Conservation (phyloP, 106 monocot genomes). For the Acanthochlamys bracteata region DNA sequence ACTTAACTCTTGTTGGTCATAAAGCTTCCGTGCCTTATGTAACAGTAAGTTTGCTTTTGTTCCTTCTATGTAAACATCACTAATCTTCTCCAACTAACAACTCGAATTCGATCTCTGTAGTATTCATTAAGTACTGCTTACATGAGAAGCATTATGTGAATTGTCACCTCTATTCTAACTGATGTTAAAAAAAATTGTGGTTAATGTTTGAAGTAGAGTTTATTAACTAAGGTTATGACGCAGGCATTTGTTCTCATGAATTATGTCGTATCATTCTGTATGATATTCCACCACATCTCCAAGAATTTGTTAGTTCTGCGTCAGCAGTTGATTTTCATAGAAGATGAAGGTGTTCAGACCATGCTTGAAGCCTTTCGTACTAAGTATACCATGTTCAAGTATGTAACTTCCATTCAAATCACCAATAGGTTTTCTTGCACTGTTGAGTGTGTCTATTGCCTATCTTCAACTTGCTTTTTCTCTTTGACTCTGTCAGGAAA, state of each 20-base stretch:
- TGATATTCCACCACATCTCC: constrained; percentile 64
- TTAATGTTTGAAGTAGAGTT: background rate
- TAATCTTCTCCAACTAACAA: background rate
- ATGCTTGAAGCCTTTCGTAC: constrained; percentile 48
- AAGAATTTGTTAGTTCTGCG: constrained; percentile 52
- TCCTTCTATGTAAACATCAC: background rate
- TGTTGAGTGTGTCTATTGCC: background rate
- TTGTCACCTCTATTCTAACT: background rate
- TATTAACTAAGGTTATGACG: background rate
- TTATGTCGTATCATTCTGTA: constrained; percentile 55
- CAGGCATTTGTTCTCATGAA: constrained; percentile 63
- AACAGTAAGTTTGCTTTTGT: constrained; percentile 36
- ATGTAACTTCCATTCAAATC: background rate
- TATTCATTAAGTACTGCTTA: too few relatives aligned
- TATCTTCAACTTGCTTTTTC: background rate
- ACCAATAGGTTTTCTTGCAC: background rate
- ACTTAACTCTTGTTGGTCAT: constrained; percentile 73
- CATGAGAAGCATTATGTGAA: background rate
- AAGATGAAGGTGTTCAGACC: constrained; percentile 39
- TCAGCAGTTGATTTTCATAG: constrained; percentile 51
- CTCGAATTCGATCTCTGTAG: too few relatives aligned
- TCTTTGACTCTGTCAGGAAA: constrained; percentile 43
- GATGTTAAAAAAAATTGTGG: background rate
- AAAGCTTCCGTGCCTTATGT: constrained; percentile 78
- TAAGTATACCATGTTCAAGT: constrained; percentile 91